Percentiles rank a stretch among this genome's conserved stretches.
phyloP scores from a whole-genome alignment of 352 stramenopile species.

The Phytopythium mirpurense region DNA sequence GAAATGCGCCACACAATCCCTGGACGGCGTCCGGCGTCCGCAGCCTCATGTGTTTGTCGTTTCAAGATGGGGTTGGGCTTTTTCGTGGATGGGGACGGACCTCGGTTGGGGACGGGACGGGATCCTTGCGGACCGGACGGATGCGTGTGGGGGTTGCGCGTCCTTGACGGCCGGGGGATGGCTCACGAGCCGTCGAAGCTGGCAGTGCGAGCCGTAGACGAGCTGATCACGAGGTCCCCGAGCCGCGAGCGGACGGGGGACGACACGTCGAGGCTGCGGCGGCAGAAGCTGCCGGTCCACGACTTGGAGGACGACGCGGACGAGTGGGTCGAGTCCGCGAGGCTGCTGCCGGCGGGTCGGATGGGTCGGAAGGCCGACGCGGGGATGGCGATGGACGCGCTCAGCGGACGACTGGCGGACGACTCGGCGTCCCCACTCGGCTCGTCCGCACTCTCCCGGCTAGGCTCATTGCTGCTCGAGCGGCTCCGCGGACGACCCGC shows the following conservation, averaged over 20 bases:
- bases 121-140: too few relatives aligned
- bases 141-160: too few relatives aligned
- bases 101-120: too few relatives aligned
- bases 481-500: constrained; percentile 5
- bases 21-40: background rate
- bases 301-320: constrained; percentile 54
- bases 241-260: constrained; percentile 53
- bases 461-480: constrained; percentile 11
- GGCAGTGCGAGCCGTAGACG: constrained; percentile 35
- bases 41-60: background rate
- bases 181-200: constrained; percentile 53
- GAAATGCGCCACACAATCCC: constrained; percentile 2
- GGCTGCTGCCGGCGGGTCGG: constrained; percentile 14
- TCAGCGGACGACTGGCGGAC: constrained; percentile 6
- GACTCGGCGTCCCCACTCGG: background rate
- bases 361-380: constrained; percentile 25
- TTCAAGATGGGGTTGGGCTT: background rate
- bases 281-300: constrained; percentile 54
- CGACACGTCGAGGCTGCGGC: constrained; percentile 61
- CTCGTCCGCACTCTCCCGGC: constrained; percentile 13
- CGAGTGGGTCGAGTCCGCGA: constrained; percentile 19
- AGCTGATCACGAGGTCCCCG: constrained; percentile 58
- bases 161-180: background rate
- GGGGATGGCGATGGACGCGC: constrained; percentile 56
- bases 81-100: too few relatives aligned